A percentile compares a stretch with the other conserved stretches of the same genome.
phyloP scores from a whole-genome alignment of 441 rosid species.

The Raphanus hybrid region DNA sequence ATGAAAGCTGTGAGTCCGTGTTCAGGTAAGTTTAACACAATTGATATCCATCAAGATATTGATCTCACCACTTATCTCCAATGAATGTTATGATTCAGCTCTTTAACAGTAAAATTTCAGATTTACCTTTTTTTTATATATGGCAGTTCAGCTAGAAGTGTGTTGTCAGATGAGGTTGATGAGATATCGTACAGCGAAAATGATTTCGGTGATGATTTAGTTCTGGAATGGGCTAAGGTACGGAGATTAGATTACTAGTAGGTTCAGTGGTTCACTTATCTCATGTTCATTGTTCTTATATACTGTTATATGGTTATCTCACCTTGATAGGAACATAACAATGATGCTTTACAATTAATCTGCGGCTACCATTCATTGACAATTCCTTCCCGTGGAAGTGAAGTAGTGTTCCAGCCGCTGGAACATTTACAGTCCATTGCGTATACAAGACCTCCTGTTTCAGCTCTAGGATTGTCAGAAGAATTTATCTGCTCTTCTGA shows the following conservation, averaged over 20 bases:
- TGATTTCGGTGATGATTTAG: constrained; percentile 67
- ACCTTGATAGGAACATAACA: constrained; percentile 74
- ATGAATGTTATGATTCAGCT: too few relatives aligned
- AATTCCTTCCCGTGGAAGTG: constrained; percentile 71
- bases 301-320: constrained; percentile 31
- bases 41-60: neutral
- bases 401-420: constrained; percentile 80
- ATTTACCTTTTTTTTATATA: constrained; percentile 41
- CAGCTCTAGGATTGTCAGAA: constrained; percentile 63
- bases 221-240: constrained; percentile 89
- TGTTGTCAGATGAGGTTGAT: constrained; percentile 69
- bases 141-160: constrained; percentile 97
- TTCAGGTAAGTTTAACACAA: constrained; percentile 63
- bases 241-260: constrained; percentile 45
- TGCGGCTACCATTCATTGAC: constrained; percentile 81
- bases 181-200: constrained; percentile 60
- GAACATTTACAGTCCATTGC: constrained; percentile 87
- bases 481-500: constrained; percentile 52
- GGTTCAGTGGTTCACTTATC: neutral
- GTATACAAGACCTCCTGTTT: constrained; percentile 68
- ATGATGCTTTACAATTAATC: constrained; percentile 77
- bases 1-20: constrained; percentile 75
- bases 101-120: too few relatives aligned
- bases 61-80: too few relatives aligned
- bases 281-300: constrained; percentile 34